phyloP scores from a whole-genome alignment of 1,284 basidiomycete genomes.

The Microbotryum intermedium region DNA sequence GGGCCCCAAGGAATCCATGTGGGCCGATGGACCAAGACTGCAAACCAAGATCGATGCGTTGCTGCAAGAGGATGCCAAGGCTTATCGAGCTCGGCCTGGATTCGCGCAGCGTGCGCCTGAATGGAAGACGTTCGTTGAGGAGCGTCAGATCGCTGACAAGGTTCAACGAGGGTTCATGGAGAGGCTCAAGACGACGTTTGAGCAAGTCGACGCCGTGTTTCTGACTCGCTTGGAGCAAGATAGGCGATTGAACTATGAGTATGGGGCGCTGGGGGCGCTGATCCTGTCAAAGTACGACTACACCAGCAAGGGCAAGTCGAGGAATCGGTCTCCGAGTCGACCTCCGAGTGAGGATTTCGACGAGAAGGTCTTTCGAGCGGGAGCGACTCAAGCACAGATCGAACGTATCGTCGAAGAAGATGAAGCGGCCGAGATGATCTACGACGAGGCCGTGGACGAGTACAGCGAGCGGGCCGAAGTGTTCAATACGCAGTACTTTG shows the following conservation, averaged over 20 bases:
- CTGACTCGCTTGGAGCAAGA: constrained; percentile 36
- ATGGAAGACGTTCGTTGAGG: constrained; percentile 26
- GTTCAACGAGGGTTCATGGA: constrained; percentile 19
- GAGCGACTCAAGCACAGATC: constrained; percentile 19
- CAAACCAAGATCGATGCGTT: constrained; percentile 6
- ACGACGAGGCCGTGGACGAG: constrained; percentile 16
- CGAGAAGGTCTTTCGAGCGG: constrained; percentile 22
- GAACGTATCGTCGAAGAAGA: constrained; percentile 13
- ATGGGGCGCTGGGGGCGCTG: constrained; percentile 58
- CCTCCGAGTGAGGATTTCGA: constrained; percentile 28
- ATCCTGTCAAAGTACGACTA: constrained; percentile 12
- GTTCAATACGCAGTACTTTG: not conserved
- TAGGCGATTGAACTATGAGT: constrained; percentile 53
- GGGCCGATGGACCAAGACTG: constrained; percentile 7
- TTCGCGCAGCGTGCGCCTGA: constrained; percentile 6
- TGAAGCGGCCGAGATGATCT: constrained; percentile 19
- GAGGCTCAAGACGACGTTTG: constrained; percentile 35
- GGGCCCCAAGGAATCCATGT: not conserved
- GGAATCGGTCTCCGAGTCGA: not conserved
- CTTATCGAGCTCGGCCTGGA: not conserved
- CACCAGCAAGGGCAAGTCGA: no score
- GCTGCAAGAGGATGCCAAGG: constrained; percentile 1
- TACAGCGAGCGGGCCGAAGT: constrained; percentile 20
- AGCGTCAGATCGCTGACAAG: constrained; percentile 15
- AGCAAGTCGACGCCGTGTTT: constrained; percentile 37